A percentile compares a stretch with the other conserved stretches of the same genome.
Evolutionary conservation across 371 early-diverging fungal species (phyloP).

Genomic region (Quaeritorhiza haematococci): DNA sequence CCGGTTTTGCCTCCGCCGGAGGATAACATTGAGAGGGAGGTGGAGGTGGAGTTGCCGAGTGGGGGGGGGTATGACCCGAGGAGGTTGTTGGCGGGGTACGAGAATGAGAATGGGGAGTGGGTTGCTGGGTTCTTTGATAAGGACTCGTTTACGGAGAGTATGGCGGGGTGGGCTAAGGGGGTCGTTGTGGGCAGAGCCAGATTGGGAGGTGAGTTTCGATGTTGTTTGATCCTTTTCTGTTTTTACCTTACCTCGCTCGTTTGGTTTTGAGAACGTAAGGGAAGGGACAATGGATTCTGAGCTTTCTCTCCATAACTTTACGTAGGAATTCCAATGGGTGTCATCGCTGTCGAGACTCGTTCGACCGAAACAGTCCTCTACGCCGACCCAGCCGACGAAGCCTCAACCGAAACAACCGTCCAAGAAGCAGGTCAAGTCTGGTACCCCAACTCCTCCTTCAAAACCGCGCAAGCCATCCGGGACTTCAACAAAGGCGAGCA

Average conservation of each 20-base stretch:
- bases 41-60: conserved; percentile 30
- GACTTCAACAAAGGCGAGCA: conserved; percentile 98
- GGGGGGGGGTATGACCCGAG: conserved; percentile 82
- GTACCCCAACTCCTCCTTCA: conserved; percentile 97
- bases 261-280: background rate
- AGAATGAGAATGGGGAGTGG: conserved; percentile 64
- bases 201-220: conserved; percentile 69
- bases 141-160: conserved; percentile 60
- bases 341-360: conserved; percentile 94
- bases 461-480: conserved; percentile 97
- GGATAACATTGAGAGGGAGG: conserved; percentile 34
- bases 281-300: too few relatives aligned
- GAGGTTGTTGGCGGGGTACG: conserved; percentile 77
- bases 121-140: conserved; percentile 62
- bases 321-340: conserved; percentile 84
- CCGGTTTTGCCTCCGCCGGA: conserved; percentile 36
- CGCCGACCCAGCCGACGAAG: conserved; percentile 90
- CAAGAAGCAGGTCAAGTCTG: conserved; percentile 97
- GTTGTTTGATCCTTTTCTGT: background rate
- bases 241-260: background rate
- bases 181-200: conserved; percentile 93
- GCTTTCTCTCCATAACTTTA: background rate
- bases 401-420: conserved; percentile 81
- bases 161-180: conserved; percentile 87
- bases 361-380: conserved; percentile 86